Evolutionary conservation across 2,329 filamentous ascomycete species (phyloP), one percentile per base, ranked within the genome.

Genomic region (Venturia carpophila): DNA sequence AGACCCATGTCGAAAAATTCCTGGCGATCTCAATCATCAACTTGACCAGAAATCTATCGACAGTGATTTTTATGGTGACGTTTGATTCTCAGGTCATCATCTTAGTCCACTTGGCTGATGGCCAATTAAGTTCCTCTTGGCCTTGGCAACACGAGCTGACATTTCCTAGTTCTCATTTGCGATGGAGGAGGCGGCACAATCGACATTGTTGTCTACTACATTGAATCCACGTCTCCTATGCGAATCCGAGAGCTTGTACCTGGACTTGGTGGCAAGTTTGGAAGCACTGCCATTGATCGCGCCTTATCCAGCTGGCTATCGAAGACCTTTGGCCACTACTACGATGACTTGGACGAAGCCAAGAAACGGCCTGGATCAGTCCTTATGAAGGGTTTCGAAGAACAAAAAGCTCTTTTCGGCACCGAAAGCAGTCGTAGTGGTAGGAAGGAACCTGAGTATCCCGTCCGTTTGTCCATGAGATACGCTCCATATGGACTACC

Each of bases 171-270:
- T 27, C n/a, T n/a, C 3, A 34, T 62, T 24, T 62, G 60, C 39
- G 60, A 62, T 43, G 21, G 17, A 19, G 60, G 34, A 5, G 60
- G 60, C 6, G 60, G 60, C n/a, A 62, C 60, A 41, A 42, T 43
- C 24, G 60, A 62, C 15, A 24, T 60, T 6, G 21, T 62, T n/a
- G 42, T 37, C 24, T 62, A 62, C 21, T 27, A 42, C 19, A 43
- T 62, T 5, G 41, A 27, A 6, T 34, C 37, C 21, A 43, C 24
- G 7, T 27, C 37, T 27, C 60, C 60, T 24, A 19, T 62, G n/a
- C 17, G 17, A 30, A 41, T 62, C 17, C 24, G 42, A 27, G 34
- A 62, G n/a, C 24, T 37, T 24, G 60, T 42, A 24, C 24, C 30
- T 5, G 60, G 60, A 19, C 24, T 27, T n/a, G 60, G 60, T 47